A percentile compares a stretch with the other conserved stretches of the same genome.
phyloP scores from a whole-genome alignment of 768 basidiomycete species.

The Termitomyces sp. region DNA sequence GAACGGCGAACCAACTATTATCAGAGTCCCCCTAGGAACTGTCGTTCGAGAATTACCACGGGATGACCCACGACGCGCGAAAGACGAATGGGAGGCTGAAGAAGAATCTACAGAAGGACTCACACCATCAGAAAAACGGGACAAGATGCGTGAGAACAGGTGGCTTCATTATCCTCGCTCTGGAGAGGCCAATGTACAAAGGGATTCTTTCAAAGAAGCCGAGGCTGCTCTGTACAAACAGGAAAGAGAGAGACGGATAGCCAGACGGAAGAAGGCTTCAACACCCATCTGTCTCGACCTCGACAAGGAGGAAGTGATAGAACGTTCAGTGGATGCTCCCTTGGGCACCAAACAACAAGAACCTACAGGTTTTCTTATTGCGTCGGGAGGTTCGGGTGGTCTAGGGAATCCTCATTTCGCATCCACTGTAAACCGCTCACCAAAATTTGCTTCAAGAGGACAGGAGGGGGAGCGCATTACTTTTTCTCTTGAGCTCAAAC shows the following conservation, averaged over 20 bases:
- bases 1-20: slow-evolving; percentile 64
- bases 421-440: slow-evolving; percentile 64
- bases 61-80: slow-evolving; percentile 60
- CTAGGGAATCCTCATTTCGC: slow-evolving; percentile 88
- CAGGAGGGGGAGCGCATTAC: slow-evolving; percentile 72
- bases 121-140: slow-evolving; percentile 40
- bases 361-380: slow-evolving; percentile 60
- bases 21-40: slow-evolving; percentile 88
- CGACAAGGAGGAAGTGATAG: slow-evolving; percentile 43
- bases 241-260: slow-evolving; percentile 55
- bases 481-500: slow-evolving; percentile 88
- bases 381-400: slow-evolving; percentile 77
- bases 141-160: slow-evolving; percentile 58
- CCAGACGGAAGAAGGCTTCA: slow-evolving; percentile 37
- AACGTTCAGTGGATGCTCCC: slow-evolving; percentile 52
- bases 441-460: slow-evolving; percentile 84
- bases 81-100: slow-evolving; percentile 73
- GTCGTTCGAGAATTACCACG: slow-evolving; percentile 74
- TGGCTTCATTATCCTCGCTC: slow-evolving; percentile 82
- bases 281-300: slow-evolving; percentile 59
- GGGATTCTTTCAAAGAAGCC: slow-evolving; percentile 69
- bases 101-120: slow-evolving; percentile 53
- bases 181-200: slow-evolving; percentile 55
- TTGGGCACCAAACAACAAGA: slow-evolving; percentile 55
- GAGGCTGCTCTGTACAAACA: slow-evolving; percentile 56